Evolutionary conservation across 1,284 basidiomycete genomes (phyloP).

Genomic region (Veloboletus limbatus): DNA sequence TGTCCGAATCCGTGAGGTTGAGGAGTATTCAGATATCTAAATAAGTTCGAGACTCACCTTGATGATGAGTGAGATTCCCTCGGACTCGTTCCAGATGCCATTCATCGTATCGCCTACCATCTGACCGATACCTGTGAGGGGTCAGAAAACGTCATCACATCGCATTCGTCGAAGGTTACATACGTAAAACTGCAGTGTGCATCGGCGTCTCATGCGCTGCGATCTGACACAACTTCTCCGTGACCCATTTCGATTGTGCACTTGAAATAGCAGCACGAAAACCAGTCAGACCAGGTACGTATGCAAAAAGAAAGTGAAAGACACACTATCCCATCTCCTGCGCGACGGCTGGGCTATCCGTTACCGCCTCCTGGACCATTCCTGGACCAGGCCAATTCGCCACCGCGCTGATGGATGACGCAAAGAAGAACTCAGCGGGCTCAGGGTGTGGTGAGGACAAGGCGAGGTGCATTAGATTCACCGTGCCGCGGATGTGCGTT

Average conservation of each 20-base stretch:
- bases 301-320: too few species aligned
- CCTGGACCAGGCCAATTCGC: too few species aligned
- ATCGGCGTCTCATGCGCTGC: conserved; percentile 35
- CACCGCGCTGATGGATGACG: too few species aligned
- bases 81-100: conserved; percentile 62
- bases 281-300: not conserved
- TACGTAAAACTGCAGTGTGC: conserved; percentile 39
- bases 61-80: conserved; percentile 43
- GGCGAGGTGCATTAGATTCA: too few species aligned
- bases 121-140: conserved; percentile 43
- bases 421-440: too few species aligned
- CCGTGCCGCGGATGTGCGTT: too few species aligned
- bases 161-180: not conserved
- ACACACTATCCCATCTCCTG: not conserved
- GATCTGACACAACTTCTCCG: conserved; percentile 52
- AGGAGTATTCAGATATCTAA: too few species aligned
- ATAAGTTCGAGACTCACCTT: conserved; percentile 16
- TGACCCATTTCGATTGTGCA: conserved; percentile 53
- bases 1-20: too few species aligned
- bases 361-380: too few species aligned
- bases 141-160: not conserved
- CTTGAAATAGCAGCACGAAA: conserved; percentile 1
- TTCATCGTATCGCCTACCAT: conserved; percentile 50
- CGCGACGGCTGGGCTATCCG: not conserved
- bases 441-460: too few species aligned